Evolutionary conservation across 164 flowering plant genomes (phyloP).

Genomic region (Tinospora cordifolia): DNA sequence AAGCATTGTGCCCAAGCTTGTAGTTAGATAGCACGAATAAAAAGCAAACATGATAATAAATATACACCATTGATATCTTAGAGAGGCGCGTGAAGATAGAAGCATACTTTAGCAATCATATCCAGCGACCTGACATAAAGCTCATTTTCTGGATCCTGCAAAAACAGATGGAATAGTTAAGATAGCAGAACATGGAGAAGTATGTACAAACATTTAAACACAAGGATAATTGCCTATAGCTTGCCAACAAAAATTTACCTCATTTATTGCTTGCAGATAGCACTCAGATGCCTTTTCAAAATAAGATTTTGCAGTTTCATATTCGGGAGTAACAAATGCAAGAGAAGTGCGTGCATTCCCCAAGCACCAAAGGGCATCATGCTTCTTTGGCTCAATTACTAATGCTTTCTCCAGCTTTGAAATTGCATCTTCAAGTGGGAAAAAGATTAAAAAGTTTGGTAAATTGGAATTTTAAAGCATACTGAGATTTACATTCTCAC

Average conservation of each 20-base stretch:
- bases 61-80: not conserved
- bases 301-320: slow-evolving; percentile 43
- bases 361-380: slow-evolving; percentile 79
- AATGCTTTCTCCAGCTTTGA: slow-evolving; percentile 83
- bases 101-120: slow-evolving; percentile 57
- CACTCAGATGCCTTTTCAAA: slow-evolving; percentile 57
- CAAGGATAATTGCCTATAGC: not conserved
- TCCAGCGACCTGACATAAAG: slow-evolving; percentile 64
- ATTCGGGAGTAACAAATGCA: slow-evolving; percentile 66
- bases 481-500: not conserved
- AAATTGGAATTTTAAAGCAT: not conserved
- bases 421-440: slow-evolving; percentile 45
- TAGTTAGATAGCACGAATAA: not conserved
- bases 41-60: not conserved
- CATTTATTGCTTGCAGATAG: slow-evolving; percentile 67
- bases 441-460: not conserved
- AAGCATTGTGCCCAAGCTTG: not conserved
- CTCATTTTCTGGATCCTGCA: slow-evolving; percentile 66
- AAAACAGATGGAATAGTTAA: not conserved
- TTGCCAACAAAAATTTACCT: slow-evolving; percentile 35
- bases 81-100: not conserved
- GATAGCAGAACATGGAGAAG: not conserved
- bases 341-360: slow-evolving; percentile 79
- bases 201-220: not conserved
- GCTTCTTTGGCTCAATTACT: slow-evolving; percentile 50